Base-by-base conservation (phyloP, 164 flowering plant species). In the Taxillus chinensis region DNA sequence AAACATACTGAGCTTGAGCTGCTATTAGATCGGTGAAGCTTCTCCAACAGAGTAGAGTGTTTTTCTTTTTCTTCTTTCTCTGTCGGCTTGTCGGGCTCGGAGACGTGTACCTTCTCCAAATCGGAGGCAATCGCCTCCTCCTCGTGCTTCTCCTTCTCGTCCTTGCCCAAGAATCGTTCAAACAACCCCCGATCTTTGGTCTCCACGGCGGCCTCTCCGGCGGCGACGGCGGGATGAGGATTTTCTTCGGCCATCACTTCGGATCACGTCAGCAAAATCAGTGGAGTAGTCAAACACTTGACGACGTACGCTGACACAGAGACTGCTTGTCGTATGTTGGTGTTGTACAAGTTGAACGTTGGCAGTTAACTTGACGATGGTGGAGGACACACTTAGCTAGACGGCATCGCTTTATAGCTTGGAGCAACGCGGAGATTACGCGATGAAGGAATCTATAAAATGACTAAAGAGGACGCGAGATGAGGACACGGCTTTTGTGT, bases 1-100 rank as follows among this genome's bases (percentile, higher is more conserved):
- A 17, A 38, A 77, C 91, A 80, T 85, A 91, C 98, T 58, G 89
- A 86, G 83, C 87, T 82, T 17, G 86, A 79, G 69, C 85, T 80
- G 78, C 86, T 84, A 61, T 63, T 62, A 1, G 89, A 78, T 59
- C 86, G 80, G 62, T 73, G 83, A 11, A 90, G 81, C 74, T 90
- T 90, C 69, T 83, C 82, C 15, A 76, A 43, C 14, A 82, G 68
- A 59, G 71, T 43, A 5, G 65, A 42, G 4, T 69, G 78, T 58
- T 84, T 78, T 77, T 80, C 71, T 75, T 80, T 79, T 41, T 75
- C 74, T 46, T 64, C 73, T 48, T 66, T 63, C 42, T 74, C 64
- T 2, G 9, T 14, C 64, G 59, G 53, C n/a, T 61, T 46, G 58
- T 63, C 67, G 7, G 60, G 48, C 8, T 76, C 77, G 37, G 78